Base-by-base conservation (phyloP, 495 filamentous ascomycete species). In the Cryomyces antarcticus region DNA sequence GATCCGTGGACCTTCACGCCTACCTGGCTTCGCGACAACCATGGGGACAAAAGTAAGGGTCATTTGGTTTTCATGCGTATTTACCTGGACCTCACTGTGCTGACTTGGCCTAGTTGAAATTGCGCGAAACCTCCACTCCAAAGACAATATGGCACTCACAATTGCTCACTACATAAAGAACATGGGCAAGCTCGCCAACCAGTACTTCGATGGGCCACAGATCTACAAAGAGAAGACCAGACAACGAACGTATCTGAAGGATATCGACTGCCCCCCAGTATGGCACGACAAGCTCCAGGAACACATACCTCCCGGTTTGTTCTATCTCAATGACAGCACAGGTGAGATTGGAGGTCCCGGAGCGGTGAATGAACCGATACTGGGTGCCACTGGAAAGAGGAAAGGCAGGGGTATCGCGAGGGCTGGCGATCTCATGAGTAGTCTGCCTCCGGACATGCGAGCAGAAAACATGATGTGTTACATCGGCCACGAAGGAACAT, bases 391-490 rank as follows among this genome's bases (percentile, higher is more conserved):
- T 1, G 59, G 62, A 5, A 41, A 36, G 28, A 48, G 55, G 13
- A 65, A 62, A 48, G 65, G 65, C 33, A 50, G 62, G 42, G 64
- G 60, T 7, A 67, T 80, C 47, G 73, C 73, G 6, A 65, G 66
- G 38, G 75, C 85, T 3, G 86, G 84, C 5, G 89, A 97, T 51
- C 60, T 97, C 28, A 97, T 97, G 89, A 86, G 83, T 56, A 83
- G 78, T 48, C 69, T 97, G n/a, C 82, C 85, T 0, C 58, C 68
- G 9, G 64, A 75, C 17, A 89, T 93, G 80, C 73, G 85, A 13
- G 89, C 89, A 5, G 78, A 92, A 47, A 97, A 97, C 45, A 67
- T 97, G 53, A 94, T 95, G 88, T 95, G 87, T 61, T 97, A 97
- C 55, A 78, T 95, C 49, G 89, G 89, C 2, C 89, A 95, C 51